Base-by-base conservation (phyloP, 257 asterid species). In the Ballota nigra region DNA sequence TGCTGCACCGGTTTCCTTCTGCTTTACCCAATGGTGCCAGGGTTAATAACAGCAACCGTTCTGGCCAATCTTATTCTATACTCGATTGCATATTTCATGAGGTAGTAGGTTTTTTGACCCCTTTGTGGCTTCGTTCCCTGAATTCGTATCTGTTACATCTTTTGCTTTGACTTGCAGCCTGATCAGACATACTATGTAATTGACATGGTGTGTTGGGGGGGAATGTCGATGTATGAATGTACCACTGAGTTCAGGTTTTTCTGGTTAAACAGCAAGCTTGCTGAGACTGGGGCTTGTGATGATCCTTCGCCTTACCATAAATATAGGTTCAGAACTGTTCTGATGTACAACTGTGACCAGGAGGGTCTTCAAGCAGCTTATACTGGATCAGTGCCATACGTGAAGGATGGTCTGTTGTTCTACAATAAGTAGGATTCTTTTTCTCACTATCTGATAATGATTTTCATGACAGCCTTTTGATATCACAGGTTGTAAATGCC, bases 81-180 rank as follows among this genome's bases (percentile, higher is more conserved):
- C 96, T 95, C 16, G 97, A 95, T 78, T 95, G 99, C 83, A 86
- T 95, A 75, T 95, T 88, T 83, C 96, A 95, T 16, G 98, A 95
- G 99, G 98, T 95, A 80, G 59, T 29, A 71, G 8, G 12, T 52
- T 69, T 61, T 63, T 20, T 2, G 0, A 23, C 40, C 15, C 68
- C 71, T 16, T 77, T 13, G 22, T 66, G 36, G 13, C 43, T 24
- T 59, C 53, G 71, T 59, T 68, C 36, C 51, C 43, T 51, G 19
- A 40, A 8, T 63, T 53, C 29, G 7, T 33, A 53, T 57, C 20
- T 68, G 36, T 66, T 71, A 34, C 40, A 16, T 38, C 41, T 52
- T 72, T 61, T 78, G 57, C 57, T 41, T 49, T 77, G 64, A 58
- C 31, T 57, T 83, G 80, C 90, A 92, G 96, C 80, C 83, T 8